These are phyloP conservation scores for Craterostigma plantagineum DNA, from an alignment of 257 asterid species.

Conservation along the genomic window DNA sequence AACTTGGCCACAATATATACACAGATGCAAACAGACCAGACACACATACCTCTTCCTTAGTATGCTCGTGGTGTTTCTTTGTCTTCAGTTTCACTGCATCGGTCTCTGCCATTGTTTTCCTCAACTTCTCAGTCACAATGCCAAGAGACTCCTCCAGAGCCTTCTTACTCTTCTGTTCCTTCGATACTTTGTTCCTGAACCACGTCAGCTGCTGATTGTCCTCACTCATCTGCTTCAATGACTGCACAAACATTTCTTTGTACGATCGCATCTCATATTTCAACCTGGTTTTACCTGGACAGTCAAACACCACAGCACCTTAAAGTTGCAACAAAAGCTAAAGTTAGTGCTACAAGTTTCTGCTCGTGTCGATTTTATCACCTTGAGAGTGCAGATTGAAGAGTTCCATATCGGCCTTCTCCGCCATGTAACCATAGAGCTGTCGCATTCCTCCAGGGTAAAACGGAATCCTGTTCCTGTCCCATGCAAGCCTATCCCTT, in stretches of 20 bases:
- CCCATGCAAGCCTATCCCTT: constrained; percentile 40
- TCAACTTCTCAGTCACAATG: constrained; percentile 18
- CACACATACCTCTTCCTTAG: constrained; percentile 53
- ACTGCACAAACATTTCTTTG: constrained; percentile 26
- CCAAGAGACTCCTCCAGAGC: constrained; percentile 28
- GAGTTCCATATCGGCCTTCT: constrained; percentile 23
- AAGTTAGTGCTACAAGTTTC: background rate
- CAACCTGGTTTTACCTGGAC: constrained; percentile 26
- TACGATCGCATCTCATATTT: constrained; percentile 29
- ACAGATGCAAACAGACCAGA: no score
- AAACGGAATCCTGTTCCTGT: constrained; percentile 10
- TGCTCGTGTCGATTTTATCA: constrained; percentile 2
- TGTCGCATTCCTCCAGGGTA: constrained; percentile 30
- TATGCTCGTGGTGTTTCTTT: constrained; percentile 35
- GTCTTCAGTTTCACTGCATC: constrained; percentile 25
- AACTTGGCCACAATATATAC: no score
- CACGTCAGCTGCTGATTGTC: constrained; percentile 31
- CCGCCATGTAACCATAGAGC: constrained; percentile 38
- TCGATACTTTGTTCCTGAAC: constrained; percentile 19
- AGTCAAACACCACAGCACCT: background rate
- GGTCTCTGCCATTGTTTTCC: constrained; percentile 26
- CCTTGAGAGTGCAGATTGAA: constrained; percentile 42
- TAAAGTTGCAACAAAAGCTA: background rate
- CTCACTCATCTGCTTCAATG: constrained; percentile 34
- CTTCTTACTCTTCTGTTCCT: constrained; percentile 21